Percentiles rank a stretch among this genome's conserved stretches.
These are phyloP conservation scores for Pseudogymnoascus destructans DNA, from an alignment of 2,329 filamentous ascomycete genomes.

Conservation along the genomic window DNA sequence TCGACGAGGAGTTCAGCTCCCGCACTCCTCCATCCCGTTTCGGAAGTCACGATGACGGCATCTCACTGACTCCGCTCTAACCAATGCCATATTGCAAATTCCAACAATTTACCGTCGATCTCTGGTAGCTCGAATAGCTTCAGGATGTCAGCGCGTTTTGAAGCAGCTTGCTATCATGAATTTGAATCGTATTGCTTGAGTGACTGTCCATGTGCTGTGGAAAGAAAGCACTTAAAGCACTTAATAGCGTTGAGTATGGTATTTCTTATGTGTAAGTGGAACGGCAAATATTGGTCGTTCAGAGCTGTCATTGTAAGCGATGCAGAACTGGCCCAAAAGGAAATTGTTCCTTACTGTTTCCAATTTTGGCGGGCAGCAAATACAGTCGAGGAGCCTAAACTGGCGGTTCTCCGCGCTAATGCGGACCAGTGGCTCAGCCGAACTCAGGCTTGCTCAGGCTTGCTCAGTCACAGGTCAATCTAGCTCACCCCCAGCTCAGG, in stretches of 20 bases:
- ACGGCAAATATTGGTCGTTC: background rate
- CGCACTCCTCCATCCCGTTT: background rate
- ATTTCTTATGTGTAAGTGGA: background rate
- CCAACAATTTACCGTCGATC: background rate
- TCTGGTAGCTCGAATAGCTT: background rate
- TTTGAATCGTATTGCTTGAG: background rate
- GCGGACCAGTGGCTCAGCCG: slow-evolving; percentile 8
- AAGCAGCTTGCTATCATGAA: background rate
- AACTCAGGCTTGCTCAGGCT: slow-evolving; percentile 8
- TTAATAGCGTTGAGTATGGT: no score
- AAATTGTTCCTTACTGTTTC: slow-evolving; percentile 12
- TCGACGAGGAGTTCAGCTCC: background rate
- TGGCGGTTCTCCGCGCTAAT: background rate
- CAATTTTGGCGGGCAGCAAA: slow-evolving; percentile 12
- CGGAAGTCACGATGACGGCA: background rate
- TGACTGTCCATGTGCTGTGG: background rate
- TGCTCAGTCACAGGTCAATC: background rate
- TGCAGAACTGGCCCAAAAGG: background rate
- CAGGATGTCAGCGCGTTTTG: background rate
- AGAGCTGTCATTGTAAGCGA: background rate
- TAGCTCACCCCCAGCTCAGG: background rate
- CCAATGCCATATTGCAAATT: background rate
- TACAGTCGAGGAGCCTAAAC: slow-evolving; percentile 12
- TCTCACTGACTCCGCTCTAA: background rate
- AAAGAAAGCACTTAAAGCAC: background rate